A percentile compares a stretch with the other conserved stretches of the same genome.
Conservation (phyloP, 1,139 yeast species). For the Yamadazyma dendronema region DNA sequence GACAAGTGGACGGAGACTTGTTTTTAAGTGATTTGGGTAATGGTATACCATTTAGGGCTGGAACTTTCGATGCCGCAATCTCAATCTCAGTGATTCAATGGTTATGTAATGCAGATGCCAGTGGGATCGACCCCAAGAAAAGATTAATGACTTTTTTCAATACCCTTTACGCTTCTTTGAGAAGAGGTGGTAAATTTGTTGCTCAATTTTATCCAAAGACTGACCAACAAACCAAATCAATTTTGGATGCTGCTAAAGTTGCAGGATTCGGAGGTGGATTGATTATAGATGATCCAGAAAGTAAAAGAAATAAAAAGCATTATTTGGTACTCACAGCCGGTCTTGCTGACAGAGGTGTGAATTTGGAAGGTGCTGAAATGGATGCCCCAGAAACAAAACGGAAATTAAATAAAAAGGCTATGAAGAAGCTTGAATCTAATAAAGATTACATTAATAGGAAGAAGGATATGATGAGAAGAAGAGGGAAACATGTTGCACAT, state of each 20-base stretch:
- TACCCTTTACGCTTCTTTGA: constrained; percentile 80
- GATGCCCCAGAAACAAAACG: constrained; percentile 52
- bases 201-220: constrained; percentile 96
- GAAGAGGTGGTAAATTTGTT: constrained; percentile 93
- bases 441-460: constrained; percentile 85
- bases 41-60: constrained; percentile 95
- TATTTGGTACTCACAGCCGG: constrained; percentile 92
- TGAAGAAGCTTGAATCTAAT: constrained; percentile 64
- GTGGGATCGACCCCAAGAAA: constrained; percentile 80
- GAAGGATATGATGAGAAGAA: constrained; percentile 88
- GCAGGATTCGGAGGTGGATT: constrained; percentile 98
- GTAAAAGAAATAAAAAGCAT: constrained; percentile 86
- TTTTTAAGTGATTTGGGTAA: constrained; percentile 89
- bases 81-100: constrained; percentile 96
- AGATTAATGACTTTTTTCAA: constrained; percentile 82
- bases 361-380: constrained; percentile 77
- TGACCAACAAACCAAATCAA: constrained; percentile 77
- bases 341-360: constrained; percentile 62
- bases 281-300: constrained; percentile 90
- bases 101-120: constrained; percentile 93
- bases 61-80: constrained; percentile 95
- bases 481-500: constrained; percentile 85
- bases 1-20: constrained; percentile 92
- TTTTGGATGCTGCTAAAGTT: constrained; percentile 80
- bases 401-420: constrained; percentile 46